phyloP scores from a whole-genome alignment of 169 alveolate genomes.

The Cryptosporidium viatorum region DNA sequence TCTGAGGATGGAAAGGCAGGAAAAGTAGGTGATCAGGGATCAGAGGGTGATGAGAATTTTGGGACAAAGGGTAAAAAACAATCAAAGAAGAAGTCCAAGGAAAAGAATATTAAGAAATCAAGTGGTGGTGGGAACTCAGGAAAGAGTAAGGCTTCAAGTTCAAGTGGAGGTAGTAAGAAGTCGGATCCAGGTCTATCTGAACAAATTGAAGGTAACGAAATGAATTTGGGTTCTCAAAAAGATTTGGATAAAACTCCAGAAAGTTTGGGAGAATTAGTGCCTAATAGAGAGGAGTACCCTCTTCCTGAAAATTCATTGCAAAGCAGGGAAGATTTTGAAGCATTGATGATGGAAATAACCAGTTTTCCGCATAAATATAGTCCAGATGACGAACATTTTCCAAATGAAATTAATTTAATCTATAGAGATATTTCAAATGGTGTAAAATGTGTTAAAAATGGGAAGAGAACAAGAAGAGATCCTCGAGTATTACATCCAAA shows the following conservation, averaged over 20 bases:
- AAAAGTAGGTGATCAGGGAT: background rate
- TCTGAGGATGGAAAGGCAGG: background rate
- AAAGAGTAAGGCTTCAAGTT: slow-evolving; percentile 9
- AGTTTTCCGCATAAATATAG: slow-evolving; percentile 5
- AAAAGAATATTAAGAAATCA: slow-evolving; percentile 10
- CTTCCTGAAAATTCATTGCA: slow-evolving; percentile 29
- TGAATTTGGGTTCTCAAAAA: background rate
- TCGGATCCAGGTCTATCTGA: background rate
- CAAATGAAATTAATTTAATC: slow-evolving; percentile 17
- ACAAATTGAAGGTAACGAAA: background rate
- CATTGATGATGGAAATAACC: slow-evolving; percentile 40
- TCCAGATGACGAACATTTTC: slow-evolving; percentile 29
- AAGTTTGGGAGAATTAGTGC: background rate
- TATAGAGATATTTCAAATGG: slow-evolving; percentile 47
- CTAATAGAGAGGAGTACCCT: slow-evolving; percentile 41
- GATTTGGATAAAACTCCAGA: slow-evolving; percentile 12
- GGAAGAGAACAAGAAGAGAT: slow-evolving; percentile 56
- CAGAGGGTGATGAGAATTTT: background rate
- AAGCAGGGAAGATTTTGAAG: slow-evolving; percentile 53
- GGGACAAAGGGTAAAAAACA: slow-evolving; percentile 9
- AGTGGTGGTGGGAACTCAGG: background rate
- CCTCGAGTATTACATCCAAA: slow-evolving; percentile 75
- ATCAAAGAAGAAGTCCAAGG: slow-evolving; percentile 20
- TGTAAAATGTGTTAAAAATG: slow-evolving; percentile 9
- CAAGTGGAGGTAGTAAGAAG: slow-evolving; percentile 4